Percentiles rank a stretch among this genome's conserved stretches.
phyloP scores from a whole-genome alignment of 2,329 filamentous ascomycete species.

The Rhinocladiella mackenziei region DNA sequence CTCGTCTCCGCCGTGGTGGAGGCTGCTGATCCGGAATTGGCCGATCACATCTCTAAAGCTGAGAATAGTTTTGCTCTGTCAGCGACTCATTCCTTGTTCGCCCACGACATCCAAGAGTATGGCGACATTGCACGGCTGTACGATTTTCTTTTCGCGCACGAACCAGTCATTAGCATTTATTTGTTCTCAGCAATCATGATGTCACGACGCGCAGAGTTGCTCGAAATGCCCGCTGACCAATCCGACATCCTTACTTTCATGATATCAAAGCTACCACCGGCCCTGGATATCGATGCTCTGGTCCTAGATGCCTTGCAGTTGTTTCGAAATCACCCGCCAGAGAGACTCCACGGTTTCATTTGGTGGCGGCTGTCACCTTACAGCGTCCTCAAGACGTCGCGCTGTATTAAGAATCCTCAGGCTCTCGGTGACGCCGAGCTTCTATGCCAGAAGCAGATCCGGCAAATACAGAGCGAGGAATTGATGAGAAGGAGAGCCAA shows the following conservation, averaged over 20 bases:
- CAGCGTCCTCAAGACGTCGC: constrained; percentile 83
- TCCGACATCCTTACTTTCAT: constrained; percentile 89
- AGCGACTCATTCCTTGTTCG: constrained; percentile 93
- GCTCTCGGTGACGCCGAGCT: constrained; percentile 61
- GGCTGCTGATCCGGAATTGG: constrained; percentile 66
- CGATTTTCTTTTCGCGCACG: constrained; percentile 81
- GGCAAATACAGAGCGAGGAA: constrained; percentile 67
- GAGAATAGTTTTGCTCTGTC: constrained; percentile 90
- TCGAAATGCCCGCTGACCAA: constrained; percentile 76
- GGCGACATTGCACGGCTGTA: constrained; percentile 85
- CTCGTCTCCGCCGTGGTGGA: constrained; percentile 79
- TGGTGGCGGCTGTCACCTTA: constrained; percentile 70
- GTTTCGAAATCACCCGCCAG: constrained; percentile 65
- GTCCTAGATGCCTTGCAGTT: constrained; percentile 64
- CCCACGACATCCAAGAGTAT: constrained; percentile 90
- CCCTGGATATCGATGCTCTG: constrained; percentile 73
- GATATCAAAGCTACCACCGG: constrained; percentile 78
- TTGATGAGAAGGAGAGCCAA: constrained; percentile 49
- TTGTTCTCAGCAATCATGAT: constrained; percentile 86
- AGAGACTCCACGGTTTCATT: constrained; percentile 57
- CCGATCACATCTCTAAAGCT: constrained; percentile 68
- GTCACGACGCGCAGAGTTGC: constrained; percentile 74
- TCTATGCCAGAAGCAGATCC: constrained; percentile 67
- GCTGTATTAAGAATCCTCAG: constrained; percentile 52
- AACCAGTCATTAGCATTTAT: constrained; percentile 86